A percentile compares a stretch with the other conserved stretches of the same genome.
phyloP scores from a whole-genome alignment of 805 yeast species.

The Metschnikowia peoriensis region DNA sequence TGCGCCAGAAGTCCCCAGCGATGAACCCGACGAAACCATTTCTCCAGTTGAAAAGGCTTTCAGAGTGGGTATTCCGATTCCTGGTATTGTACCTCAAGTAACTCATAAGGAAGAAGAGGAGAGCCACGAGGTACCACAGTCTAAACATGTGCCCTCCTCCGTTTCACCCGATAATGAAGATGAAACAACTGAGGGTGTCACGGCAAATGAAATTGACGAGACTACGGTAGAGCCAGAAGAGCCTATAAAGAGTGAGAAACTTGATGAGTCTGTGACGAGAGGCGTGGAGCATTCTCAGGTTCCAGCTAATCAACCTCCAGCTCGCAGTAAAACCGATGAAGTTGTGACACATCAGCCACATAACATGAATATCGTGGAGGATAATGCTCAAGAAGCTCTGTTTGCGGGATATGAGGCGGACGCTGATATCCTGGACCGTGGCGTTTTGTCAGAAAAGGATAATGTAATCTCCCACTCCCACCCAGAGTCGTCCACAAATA shows the following conservation, averaged over 20 bases:
- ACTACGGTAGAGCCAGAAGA: not conserved
- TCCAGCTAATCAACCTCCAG: not conserved
- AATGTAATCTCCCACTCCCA: not conserved
- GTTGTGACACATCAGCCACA: not conserved
- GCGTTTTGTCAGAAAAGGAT: conserved; percentile 4
- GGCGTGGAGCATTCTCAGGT: conserved; percentile 6
- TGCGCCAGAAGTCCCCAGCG: not conserved
- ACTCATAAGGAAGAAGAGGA: not conserved
- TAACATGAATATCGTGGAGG: conserved; percentile 6
- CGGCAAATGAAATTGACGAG: conserved; percentile 3
- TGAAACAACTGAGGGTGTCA: conserved; percentile 18
- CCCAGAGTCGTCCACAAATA: not conserved
- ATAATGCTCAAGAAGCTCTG: conserved; percentile 18
- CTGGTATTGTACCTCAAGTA: conserved; percentile 8
- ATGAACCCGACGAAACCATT: not conserved
- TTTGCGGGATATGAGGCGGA: conserved; percentile 73
- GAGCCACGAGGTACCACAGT: not conserved
- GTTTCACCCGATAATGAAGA: conserved; percentile 19
- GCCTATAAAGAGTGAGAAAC: not conserved
- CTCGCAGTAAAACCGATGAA: not conserved
- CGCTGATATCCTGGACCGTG: conserved; percentile 43
- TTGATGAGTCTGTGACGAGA: not conserved
- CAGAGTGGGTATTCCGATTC: conserved; percentile 10
- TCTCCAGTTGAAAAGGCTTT: conserved; percentile 3
- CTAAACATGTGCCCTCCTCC: not conserved